Base-by-base conservation (phyloP, 2,329 filamentous ascomycete genomes). In the Neofusicoccum kwambonambiense region DNA sequence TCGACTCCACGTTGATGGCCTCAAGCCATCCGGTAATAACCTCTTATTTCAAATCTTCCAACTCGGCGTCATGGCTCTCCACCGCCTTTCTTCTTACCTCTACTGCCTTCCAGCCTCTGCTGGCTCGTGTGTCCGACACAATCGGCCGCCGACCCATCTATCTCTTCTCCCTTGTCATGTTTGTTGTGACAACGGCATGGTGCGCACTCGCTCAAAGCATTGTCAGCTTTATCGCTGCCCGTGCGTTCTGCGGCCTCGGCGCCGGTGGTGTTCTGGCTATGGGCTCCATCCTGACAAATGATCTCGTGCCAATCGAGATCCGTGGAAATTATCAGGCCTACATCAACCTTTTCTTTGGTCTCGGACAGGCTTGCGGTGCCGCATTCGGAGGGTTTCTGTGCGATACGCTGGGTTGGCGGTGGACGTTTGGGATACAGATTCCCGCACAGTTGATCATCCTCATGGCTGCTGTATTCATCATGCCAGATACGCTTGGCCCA, bases 1-100 rank as follows among this genome's bases (percentile, higher is more conserved):
- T 94, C 72, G 91, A 94, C 79, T 84, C 86, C 11, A 94, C 90
- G 3, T 85, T 94, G 69, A 93, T 94, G 90, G 90, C 90, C 4
- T 92, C 90, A 2, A 89, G 85, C 47, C 91, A 95, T 75, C 90
- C 91, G 0, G 89, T 91, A 65, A 92, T 94, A 67, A 93, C 90
- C 0, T 92, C 90, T 0, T 87, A 93, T 75, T 94, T 94, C 76
- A 80, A 88, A 67, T 86, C 89, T 56, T 90, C 90, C 37, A 92
- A 94, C 75, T 87, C 87, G 52, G 91, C 91, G 3, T 92, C 90
- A 1, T 95, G 91, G 91, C 82, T 94, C 4, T 92, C 90, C 1
- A 94, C 91, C 0, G 87, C 90, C 0, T 94, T 93, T 68, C 77
- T 94, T 41, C 82, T 95, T 42, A 92, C 91, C 0, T 90, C 87